A percentile compares a stretch with the other conserved stretches of the same genome.
These are phyloP conservation scores for Phytopythium sindhum DNA, from an alignment of 352 stramenopile species.

Conservation along the genomic window DNA sequence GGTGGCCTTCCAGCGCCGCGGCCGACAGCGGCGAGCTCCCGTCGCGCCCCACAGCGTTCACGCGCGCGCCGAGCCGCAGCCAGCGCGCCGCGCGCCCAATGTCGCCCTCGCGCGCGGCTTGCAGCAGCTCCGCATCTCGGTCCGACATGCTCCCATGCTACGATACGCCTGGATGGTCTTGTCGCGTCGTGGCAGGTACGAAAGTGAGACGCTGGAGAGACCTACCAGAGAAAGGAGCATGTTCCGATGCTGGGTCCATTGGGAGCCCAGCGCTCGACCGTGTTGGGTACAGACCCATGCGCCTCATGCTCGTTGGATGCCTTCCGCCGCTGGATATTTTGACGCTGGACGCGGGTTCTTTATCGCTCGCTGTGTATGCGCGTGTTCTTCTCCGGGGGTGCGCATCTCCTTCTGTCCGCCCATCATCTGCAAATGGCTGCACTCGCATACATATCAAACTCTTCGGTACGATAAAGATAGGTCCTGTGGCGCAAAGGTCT, in stretches of 20 bases:
- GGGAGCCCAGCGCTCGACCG: too few relatives aligned
- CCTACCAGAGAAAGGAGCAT: too few relatives aligned
- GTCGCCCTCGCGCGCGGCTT: conserved; percentile 2
- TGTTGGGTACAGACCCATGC: too few relatives aligned
- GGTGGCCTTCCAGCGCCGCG: background rate
- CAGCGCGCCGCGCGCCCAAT: conserved; percentile 6
- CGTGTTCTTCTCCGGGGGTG: background rate
- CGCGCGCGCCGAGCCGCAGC: conserved; percentile 6
- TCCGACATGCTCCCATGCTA: background rate
- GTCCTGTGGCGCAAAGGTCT: too few relatives aligned
- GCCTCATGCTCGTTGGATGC: too few relatives aligned
- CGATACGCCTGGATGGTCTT: too few relatives aligned
- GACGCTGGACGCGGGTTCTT: background rate
- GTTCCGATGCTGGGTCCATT: background rate
- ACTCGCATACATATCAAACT: too few relatives aligned
- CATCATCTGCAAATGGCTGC: background rate
- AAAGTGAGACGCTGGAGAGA: background rate
- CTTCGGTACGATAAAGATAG: too few relatives aligned
- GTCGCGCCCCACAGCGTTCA: background rate
- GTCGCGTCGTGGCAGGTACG: background rate
- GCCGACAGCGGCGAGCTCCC: background rate
- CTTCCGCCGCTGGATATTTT: too few relatives aligned
- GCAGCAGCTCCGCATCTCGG: background rate
- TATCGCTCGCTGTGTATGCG: background rate
- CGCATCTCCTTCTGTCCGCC: background rate